Percentiles rank a stretch among this genome's conserved stretches.
Evolutionary conservation across 257 asterid species (phyloP).

Genomic region (Ilex asprella): DNA sequence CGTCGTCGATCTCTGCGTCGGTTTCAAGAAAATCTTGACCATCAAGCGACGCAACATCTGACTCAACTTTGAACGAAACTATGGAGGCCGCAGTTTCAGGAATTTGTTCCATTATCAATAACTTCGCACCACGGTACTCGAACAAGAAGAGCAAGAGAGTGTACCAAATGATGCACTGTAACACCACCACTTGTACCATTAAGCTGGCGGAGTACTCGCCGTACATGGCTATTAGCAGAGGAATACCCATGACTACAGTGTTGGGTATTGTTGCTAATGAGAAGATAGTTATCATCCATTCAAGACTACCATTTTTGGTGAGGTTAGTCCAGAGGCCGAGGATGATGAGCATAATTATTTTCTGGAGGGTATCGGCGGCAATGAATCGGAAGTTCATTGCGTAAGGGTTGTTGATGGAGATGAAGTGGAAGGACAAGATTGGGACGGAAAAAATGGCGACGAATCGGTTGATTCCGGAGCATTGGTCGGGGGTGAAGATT

Average conservation of each 20-base stretch:
- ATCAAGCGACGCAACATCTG: conserved; percentile 90
- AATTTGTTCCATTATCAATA: conserved; percentile 78
- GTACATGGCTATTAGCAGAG: conserved; percentile 80
- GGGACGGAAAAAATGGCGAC: conserved; percentile 93
- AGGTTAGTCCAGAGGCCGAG: conserved; percentile 65
- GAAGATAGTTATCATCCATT: conserved; percentile 85
- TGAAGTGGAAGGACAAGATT: conserved; percentile 80
- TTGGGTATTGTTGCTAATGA: conserved; percentile 83
- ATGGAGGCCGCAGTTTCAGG: conserved; percentile 90
- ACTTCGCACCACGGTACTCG: conserved; percentile 80
- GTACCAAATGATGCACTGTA: conserved; percentile 91
- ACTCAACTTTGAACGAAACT: conserved; percentile 80
- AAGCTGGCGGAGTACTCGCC: conserved; percentile 52
- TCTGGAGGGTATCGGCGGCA: conserved; percentile 83
- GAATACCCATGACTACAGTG: conserved; percentile 93
- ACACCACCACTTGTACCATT: conserved; percentile 85
- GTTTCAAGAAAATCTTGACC: conserved; percentile 94
- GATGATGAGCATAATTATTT: conserved; percentile 59
- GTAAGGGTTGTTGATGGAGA: conserved; percentile 64
- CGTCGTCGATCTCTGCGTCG: conserved; percentile 76
- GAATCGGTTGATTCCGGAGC: conserved; percentile 90
- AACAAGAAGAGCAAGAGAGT: conserved; percentile 68
- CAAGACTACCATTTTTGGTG: conserved; percentile 63
- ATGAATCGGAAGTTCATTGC: conserved; percentile 76
- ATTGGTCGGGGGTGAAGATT: conserved; percentile 87